Conservation (phyloP, 805 yeast genomes). For the Myxozyma geophila region DNA sequence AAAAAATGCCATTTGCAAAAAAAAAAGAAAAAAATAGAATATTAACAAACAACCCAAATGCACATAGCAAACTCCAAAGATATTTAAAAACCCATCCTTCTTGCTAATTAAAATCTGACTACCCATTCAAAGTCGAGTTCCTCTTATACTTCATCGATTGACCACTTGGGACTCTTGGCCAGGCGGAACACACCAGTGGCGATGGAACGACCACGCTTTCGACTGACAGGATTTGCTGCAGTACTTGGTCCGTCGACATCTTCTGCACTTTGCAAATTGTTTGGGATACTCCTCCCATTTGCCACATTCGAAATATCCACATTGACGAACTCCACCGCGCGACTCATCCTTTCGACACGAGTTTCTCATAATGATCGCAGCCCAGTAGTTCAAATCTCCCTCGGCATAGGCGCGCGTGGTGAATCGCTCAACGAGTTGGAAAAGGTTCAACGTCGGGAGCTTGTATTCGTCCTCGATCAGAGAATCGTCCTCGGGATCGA, state of each 20-base stretch:
- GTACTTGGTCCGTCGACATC: slow-evolving; percentile 93
- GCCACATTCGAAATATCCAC: slow-evolving; percentile 92
- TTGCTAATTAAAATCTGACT: neutral
- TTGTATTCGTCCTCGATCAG: slow-evolving; percentile 52
- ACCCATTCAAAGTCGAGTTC: neutral
- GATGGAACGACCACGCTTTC: slow-evolving; percentile 88
- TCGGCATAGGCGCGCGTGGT: slow-evolving; percentile 66
- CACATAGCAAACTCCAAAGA: slow-evolving; percentile 7
- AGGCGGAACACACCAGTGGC: slow-evolving; percentile 78
- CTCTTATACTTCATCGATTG: slow-evolving; percentile 1
- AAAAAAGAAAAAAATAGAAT: neutral
- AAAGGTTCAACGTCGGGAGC: slow-evolving; percentile 60
- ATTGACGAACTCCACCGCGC: slow-evolving; percentile 88
- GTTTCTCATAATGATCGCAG: slow-evolving; percentile 96
- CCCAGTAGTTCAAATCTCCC: slow-evolving; percentile 90
- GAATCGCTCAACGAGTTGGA: slow-evolving; percentile 90
- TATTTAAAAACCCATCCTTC: slow-evolving; percentile 1
- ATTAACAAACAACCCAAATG: slow-evolving; percentile 10
- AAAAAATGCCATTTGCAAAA: neutral
- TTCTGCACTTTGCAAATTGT: slow-evolving; percentile 91
- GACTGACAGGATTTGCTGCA: slow-evolving; percentile 92
- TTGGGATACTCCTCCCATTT: slow-evolving; percentile 90
- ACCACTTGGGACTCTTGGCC: slow-evolving; percentile 15
- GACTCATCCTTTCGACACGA: slow-evolving; percentile 89
- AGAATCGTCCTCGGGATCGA: slow-evolving; percentile 26